Conservation (phyloP, 2,329 filamentous ascomycete species). For the Arthrinium phaeospermum region DNA sequence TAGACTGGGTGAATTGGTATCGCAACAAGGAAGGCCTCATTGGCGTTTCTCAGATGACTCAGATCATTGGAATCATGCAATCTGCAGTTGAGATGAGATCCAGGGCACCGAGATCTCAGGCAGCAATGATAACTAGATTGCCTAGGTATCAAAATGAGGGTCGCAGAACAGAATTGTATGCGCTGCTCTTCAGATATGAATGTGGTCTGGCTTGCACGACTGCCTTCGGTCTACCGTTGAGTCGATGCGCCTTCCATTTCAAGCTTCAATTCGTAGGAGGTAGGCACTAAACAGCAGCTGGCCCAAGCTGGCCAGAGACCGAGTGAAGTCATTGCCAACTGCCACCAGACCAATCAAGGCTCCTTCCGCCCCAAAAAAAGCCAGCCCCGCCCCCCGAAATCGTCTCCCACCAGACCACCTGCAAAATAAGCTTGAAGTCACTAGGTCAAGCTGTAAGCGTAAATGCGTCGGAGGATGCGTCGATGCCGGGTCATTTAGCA, state of each 20-base stretch:
- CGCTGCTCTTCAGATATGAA: not conserved
- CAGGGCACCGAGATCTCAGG: not conserved
- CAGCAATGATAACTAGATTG: not conserved
- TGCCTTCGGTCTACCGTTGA: not conserved
- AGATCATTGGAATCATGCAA: not conserved
- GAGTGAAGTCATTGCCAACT: not conserved
- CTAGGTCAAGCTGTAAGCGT: not conserved
- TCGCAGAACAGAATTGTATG: not conserved
- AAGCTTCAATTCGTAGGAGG: not conserved
- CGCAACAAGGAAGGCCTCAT: not conserved
- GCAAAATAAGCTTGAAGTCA: not conserved
- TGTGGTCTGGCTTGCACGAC: not conserved
- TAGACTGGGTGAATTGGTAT: not conserved
- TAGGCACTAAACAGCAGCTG: not conserved
- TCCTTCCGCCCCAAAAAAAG: not conserved
- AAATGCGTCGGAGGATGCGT: not conserved
- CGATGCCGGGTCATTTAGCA: not conserved
- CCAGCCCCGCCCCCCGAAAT: not conserved
- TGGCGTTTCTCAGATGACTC: conserved; percentile 1
- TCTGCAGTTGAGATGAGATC: not conserved
- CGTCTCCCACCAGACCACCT: not conserved
- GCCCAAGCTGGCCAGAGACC: not conserved
- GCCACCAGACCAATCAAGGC: not conserved
- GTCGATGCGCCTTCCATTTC: not conserved
- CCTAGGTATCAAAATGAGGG: not conserved